A percentile compares a stretch with the other conserved stretches of the same genome.
Evolutionary conservation across 2,329 filamentous ascomycete genomes (phyloP).

Genomic region (Dothideomycetes sp.): DNA sequence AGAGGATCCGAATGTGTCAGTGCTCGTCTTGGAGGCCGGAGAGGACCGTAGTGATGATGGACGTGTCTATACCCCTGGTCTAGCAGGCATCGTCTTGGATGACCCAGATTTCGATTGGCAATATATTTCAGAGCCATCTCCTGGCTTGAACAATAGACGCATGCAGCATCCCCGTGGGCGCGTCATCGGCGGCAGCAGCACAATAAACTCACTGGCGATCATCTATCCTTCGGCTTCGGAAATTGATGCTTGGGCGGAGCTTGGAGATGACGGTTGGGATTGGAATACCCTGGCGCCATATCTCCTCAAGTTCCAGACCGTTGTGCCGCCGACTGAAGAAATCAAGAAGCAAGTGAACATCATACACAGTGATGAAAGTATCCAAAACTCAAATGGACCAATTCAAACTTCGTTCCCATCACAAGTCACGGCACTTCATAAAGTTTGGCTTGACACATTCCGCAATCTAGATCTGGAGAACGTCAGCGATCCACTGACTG

Average conservation of each 20-base stretch:
- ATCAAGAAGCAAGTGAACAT: constrained; percentile 2
- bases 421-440: constrained; percentile 10
- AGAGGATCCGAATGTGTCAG: constrained; percentile 15
- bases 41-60: constrained; percentile 15
- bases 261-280: constrained; percentile 32
- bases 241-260: constrained; percentile 28
- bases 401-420: constrained; percentile 14
- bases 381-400: constrained; percentile 12
- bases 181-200: constrained; percentile 30
- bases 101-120: constrained; percentile 26
- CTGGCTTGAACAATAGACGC: constrained; percentile 9
- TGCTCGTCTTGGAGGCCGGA: constrained; percentile 21
- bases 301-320: constrained; percentile 21
- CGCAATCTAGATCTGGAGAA: constrained; percentile 14
- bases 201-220: constrained; percentile 27
- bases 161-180: constrained; percentile 27
- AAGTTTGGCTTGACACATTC: constrained; percentile 17
- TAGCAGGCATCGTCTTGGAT: constrained; percentile 16
- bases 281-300: constrained; percentile 38
- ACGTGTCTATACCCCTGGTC: constrained; percentile 19
- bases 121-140: constrained; percentile 1
- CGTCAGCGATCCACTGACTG: constrained; percentile 14
- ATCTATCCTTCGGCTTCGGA: constrained; percentile 20
- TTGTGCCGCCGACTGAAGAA: constrained; percentile 15
- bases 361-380: constrained; percentile 8